Percentiles rank a stretch among this genome's conserved stretches.
phyloP scores from a whole-genome alignment of 345 rosid genomes.

The Eutrema heterophyllum region DNA sequence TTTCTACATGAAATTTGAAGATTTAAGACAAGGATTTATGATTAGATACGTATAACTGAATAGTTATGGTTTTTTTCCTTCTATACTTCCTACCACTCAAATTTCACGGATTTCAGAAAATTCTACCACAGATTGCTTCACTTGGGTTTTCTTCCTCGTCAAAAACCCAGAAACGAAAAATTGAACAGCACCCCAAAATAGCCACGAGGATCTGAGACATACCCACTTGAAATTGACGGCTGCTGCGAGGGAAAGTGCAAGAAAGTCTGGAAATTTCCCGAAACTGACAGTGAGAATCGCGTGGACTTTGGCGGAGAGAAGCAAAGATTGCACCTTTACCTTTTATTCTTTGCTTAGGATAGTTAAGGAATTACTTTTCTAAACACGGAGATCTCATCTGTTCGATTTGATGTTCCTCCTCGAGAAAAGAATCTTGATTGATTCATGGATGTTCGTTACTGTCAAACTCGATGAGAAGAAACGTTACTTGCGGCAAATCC shows the following conservation, averaged over 20 bases:
- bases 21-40: not conserved
- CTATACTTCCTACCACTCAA: not conserved
- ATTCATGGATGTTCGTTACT: not conserved
- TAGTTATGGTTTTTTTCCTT: not conserved
- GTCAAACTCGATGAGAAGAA: conserved; percentile 6
- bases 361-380: not conserved
- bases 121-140: not conserved
- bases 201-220: conserved; percentile 11
- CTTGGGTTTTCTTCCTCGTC: not conserved
- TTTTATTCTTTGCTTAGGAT: not conserved
- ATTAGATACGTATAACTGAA: not conserved
- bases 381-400: not conserved
- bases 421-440: not conserved
- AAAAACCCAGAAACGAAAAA: not conserved
- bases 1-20: not conserved
- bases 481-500: not conserved
- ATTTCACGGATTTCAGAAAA: not conserved
- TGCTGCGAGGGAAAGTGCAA: not conserved
- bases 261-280: not conserved
- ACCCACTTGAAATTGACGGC: conserved; percentile 16
- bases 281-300: conserved; percentile 6
- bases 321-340: not conserved
- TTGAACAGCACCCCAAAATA: not conserved
- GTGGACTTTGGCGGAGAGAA: conserved; percentile 21
- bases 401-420: not conserved